Evolutionary conservation across 176 grass and related monocot genomes (phyloP).

Genomic region (Carex myosuroides): DNA sequence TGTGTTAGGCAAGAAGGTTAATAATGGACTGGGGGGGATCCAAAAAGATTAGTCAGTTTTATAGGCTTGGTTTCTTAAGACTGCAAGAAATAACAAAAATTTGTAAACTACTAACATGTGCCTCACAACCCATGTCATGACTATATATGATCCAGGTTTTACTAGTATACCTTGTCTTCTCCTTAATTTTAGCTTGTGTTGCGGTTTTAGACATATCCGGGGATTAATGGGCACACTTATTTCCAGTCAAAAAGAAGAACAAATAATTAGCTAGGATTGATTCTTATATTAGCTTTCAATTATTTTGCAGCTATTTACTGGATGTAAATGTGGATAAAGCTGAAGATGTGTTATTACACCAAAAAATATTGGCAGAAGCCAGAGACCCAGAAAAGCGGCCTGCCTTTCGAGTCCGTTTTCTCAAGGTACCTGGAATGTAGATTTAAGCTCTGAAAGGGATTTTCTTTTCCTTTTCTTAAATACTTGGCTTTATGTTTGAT

Average conservation of each 20-base stretch:
- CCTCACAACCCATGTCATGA: not conserved
- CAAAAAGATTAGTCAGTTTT: not conserved
- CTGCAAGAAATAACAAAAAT: not conserved
- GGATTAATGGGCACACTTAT: conserved; percentile 14
- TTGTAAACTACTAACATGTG: not conserved
- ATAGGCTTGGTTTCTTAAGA: not conserved
- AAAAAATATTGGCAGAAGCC: conserved; percentile 60
- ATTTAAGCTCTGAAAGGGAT: conserved; percentile 8
- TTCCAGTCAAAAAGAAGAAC: conserved; percentile 15
- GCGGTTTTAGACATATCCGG: not conserved
- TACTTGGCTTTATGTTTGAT: not conserved
- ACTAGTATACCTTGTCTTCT: conserved; percentile 14
- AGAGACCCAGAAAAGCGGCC: conserved; percentile 67
- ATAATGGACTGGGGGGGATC: not conserved
- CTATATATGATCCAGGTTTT: conserved; percentile 1
- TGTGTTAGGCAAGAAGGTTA: not conserved
- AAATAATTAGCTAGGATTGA: conserved; percentile 12
- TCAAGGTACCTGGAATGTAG: conserved; percentile 50
- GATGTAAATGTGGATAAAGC: conserved; percentile 75
- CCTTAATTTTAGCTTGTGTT: conserved; percentile 23
- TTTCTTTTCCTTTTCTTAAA: conserved; percentile 20
- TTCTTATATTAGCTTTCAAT: conserved; percentile 18
- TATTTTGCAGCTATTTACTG: conserved; percentile 54
- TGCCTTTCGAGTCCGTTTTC: conserved; percentile 61
- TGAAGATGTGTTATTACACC: conserved; percentile 61